These are phyloP conservation scores for Danielia reshetovae DNA, from an alignment of 805 yeast species.

Conservation along the genomic window DNA sequence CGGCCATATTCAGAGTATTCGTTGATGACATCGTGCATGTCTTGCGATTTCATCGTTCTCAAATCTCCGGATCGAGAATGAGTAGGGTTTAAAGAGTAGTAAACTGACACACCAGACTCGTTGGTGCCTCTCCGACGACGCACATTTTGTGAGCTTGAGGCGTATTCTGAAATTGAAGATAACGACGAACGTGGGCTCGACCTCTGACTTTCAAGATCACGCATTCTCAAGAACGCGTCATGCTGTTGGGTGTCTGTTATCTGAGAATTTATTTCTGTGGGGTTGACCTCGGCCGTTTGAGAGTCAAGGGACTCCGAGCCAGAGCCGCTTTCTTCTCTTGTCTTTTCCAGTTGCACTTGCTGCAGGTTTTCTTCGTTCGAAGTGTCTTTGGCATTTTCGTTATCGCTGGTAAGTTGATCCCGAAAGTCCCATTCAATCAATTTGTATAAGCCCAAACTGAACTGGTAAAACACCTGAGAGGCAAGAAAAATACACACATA, in stretches of 20 bases:
- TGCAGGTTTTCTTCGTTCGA: neutral
- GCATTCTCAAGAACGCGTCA: conserved; percentile 17
- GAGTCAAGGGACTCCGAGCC: neutral
- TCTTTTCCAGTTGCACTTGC: neutral
- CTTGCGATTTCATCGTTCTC: conserved; percentile 27
- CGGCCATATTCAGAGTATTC: conserved; percentile 47
- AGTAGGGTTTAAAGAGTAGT: conserved; percentile 11
- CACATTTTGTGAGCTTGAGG: neutral
- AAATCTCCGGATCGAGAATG: conserved; percentile 23
- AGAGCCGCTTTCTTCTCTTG: neutral
- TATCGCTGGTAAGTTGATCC: conserved; percentile 19
- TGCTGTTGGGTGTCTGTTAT: conserved; percentile 15
- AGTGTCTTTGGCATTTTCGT: neutral
- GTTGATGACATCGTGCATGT: conserved; percentile 36
- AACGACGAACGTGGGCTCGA: conserved; percentile 9
- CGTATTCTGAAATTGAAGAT: conserved; percentile 2
- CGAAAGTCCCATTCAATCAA: conserved; percentile 69
- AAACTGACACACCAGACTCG: neutral
- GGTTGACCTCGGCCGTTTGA: neutral
- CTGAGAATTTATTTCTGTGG: neutral
- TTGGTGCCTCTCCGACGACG: neutral
- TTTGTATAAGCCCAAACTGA: conserved; percentile 72
- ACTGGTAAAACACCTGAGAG: conserved; percentile 61
- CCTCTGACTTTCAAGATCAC: conserved; percentile 5
- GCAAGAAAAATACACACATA: conserved; percentile 76